Conservation (phyloP, 495 filamentous ascomycete species). For the Rhypophila decipiens region DNA sequence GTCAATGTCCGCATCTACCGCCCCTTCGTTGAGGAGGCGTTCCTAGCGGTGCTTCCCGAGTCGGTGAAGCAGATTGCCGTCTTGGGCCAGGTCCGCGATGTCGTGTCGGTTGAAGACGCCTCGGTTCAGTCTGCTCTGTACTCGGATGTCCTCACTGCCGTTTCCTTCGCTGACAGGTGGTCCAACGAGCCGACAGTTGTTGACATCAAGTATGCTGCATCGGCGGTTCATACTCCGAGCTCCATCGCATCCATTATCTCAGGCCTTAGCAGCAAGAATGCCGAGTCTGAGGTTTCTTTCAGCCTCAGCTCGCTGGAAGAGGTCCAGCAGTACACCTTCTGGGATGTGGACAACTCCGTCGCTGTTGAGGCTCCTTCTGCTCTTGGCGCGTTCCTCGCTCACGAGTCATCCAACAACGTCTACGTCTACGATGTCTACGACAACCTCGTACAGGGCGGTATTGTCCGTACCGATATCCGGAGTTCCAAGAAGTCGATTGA, state of each 20-base stretch:
- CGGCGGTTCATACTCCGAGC: constrained; percentile 73
- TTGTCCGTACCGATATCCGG: constrained; percentile 77
- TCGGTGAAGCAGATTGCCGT: constrained; percentile 67
- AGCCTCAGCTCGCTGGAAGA: constrained; percentile 29
- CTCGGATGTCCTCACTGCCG: constrained; percentile 77
- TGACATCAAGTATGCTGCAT: constrained; percentile 85
- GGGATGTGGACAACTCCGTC: constrained; percentile 76
- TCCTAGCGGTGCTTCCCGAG: constrained; percentile 71
- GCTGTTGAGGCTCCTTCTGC: constrained; percentile 57
- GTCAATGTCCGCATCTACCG: constrained; percentile 89
- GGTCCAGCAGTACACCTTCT: constrained; percentile 84
- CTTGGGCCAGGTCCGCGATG: constrained; percentile 52
- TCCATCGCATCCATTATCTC: constrained; percentile 50
- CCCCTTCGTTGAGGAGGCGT: constrained; percentile 90
- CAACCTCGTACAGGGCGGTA: constrained; percentile 82
- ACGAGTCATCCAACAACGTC: constrained; percentile 70
- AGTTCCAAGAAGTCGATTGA: constrained; percentile 76
- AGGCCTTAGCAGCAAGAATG: constrained; percentile 58
- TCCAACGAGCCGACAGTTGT: constrained; percentile 52
- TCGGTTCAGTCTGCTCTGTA: constrained; percentile 77
- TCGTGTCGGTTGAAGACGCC: constrained; percentile 54
- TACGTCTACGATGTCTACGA: constrained; percentile 69
- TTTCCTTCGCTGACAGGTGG: constrained; percentile 68
- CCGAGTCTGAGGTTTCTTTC: constrained; percentile 43
- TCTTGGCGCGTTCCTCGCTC: constrained; percentile 66